Base-by-base conservation (phyloP, 2,329 filamentous ascomycete species). In the Chalara sp. region DNA sequence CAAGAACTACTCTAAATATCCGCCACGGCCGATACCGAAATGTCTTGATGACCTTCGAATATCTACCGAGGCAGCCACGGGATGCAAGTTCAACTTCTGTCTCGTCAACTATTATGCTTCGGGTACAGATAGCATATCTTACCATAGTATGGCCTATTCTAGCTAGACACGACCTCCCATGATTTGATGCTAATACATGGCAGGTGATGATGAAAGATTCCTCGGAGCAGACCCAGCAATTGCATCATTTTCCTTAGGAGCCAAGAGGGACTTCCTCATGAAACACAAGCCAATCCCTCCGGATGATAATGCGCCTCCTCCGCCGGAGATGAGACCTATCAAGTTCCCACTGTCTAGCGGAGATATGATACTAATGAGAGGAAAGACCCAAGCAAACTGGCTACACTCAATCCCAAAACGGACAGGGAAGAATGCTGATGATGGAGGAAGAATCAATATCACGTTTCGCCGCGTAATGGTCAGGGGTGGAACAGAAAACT, bases 101-200 rank as follows among this genome's bases (percentile, higher is more conserved):
- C 75, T 92, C 1, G 85, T 92, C 5, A 92, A 92, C 62, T 92
- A 92, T 69, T 92, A 92, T 63, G 83, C 84, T n/a, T 79, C 78
- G 4, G 87, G 87, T 0, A 72, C 80, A 5, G 87, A 92, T 65
- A 88, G 84, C 58, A 92, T 92, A 46, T 79, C 83, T 8, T 92
- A 86, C 61, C 87, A 92, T 66, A 87, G 83, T 37, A 37, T 37
- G 35, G 35, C n/a, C 35, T 37, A 8, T n/a, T 37, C 21, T 21
- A 21, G 21, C 21, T 21, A 21, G 21, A 21, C 21, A 21, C 21
- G 21, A 21, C 21, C 21, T 21, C 21, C 21, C 21, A 21, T 21
- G 21, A 21, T 21, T 21, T 21, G 21, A 21, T 21, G 21, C 21
- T 21, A 21, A 21, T 21, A 21, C 21, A 21, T 21, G 21, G n/a